Percentiles rank a stretch among this genome's conserved stretches.
phyloP scores from a whole-genome alignment of 441 rosid genomes.

The Pelargonium australe region DNA sequence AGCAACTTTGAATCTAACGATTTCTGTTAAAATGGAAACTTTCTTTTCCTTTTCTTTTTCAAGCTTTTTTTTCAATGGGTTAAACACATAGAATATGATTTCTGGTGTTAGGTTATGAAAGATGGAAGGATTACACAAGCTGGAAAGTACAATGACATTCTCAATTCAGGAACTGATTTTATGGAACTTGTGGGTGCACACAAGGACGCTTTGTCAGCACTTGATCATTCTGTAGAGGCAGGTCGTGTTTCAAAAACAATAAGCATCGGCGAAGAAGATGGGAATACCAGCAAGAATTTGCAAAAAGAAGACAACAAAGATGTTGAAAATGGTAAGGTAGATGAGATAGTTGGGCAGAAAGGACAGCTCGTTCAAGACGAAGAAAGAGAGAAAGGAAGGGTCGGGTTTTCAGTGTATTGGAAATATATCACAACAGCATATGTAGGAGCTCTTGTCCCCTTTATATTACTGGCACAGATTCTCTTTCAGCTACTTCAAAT shows the following conservation, averaged over 20 bases:
- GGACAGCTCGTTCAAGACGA: conserved; percentile 84
- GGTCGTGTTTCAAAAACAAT: conserved; percentile 27
- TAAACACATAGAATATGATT: not conserved
- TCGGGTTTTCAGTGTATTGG: conserved; percentile 68
- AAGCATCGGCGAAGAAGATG: conserved; percentile 19
- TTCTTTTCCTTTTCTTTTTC: not conserved
- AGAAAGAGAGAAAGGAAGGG: conserved; percentile 89
- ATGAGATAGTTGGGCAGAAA: conserved; percentile 35
- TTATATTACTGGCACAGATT: conserved; percentile 54
- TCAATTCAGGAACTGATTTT: conserved; percentile 63
- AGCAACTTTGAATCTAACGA: conserved; percentile 13
- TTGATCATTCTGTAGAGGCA: conserved; percentile 35
- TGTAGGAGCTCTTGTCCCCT: conserved; percentile 80
- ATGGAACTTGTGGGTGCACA: conserved; percentile 90
- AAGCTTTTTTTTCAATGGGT: not conserved
- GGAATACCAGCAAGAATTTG: conserved; percentile 16
- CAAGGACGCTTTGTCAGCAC: conserved; percentile 50
- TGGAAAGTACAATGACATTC: conserved; percentile 70
- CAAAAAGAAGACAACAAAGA: conserved; percentile 35
- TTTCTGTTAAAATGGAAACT: not conserved
- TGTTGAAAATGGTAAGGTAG: conserved; percentile 29
- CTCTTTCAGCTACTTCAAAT: conserved; percentile 71
- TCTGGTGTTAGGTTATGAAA: conserved; percentile 63
- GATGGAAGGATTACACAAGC: conserved; percentile 79
- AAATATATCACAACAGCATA: conserved; percentile 67